Base-by-base conservation (phyloP, 179 eudicot genomes). In the Camellia oleifera region DNA sequence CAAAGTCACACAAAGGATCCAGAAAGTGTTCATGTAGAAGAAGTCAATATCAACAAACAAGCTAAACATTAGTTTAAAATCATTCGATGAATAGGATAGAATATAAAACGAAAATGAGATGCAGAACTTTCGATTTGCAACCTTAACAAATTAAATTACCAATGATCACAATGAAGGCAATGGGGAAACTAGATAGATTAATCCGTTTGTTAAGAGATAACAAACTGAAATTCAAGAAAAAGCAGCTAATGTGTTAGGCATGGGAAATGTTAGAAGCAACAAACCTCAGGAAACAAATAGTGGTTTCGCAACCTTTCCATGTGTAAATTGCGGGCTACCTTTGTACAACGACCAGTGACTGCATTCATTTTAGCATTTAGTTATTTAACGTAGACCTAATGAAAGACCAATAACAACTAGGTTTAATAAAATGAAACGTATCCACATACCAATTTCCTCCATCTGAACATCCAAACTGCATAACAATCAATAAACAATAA, bases 281-380 rank as follows among this genome's bases (percentile, higher is more conserved):
- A 18, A 77, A 88, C 91, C 91, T 88, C 91, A 11, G 91, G 91
- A 75, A 88, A 88, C 83, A 88, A 78, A 61, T 82, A 88, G 75
- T 88, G 84, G 32, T 70, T 79, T 62, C 73, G 83, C 81, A 88
- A 73, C 79, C 73, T 88, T 78, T 86, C 91, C 82, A 88, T 53
- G 77, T 86, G 81, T 7, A 64, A 74, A 79, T 88, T 88, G 12
- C 91, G 87, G 44, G 82, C 72, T 3, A 88, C 89, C 54, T 77
- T 86, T 18, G 91, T 88, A 11, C 80, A 75, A 72, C 67, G 81
- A 46, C 53, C 66, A 63, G 74, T 77, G 44, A 54, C 86, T 85
- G 81, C 84, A 73, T 63, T 32, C 9, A 65, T 64, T 67, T 66
- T 72, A 13, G 68, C 65, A 42, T 63, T 69, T 60, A 20, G 2